Evolutionary conservation across 305 asterid genomes (phyloP).

Genomic region (Andrographis paniculata): DNA sequence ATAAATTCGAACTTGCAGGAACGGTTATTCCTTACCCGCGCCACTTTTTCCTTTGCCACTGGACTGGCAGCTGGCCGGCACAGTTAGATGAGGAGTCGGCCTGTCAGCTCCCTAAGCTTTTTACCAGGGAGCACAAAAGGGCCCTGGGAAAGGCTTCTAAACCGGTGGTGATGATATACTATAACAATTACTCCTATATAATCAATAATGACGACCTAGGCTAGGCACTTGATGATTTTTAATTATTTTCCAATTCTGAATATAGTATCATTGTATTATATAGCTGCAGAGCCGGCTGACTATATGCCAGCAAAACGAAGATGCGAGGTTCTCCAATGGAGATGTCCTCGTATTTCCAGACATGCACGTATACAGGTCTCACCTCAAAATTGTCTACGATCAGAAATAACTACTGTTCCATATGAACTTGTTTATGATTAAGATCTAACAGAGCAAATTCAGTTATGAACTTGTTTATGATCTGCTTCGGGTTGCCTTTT

Average conservation of each 20-base stretch:
- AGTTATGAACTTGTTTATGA: too few relatives aligned
- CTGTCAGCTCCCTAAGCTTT: slow-evolving; percentile 75
- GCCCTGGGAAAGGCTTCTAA: slow-evolving; percentile 29
- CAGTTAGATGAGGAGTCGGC: slow-evolving; percentile 62
- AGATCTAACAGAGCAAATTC: too few relatives aligned
- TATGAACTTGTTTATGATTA: too few relatives aligned
- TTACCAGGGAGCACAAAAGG: slow-evolving; percentile 49
- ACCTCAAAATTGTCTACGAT: too few relatives aligned
- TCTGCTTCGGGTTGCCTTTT: too few relatives aligned
- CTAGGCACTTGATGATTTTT: background rate
- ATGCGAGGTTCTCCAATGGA: slow-evolving; percentile 59
- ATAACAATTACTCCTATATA: too few relatives aligned
- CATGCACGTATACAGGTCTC: slow-evolving; percentile 75
- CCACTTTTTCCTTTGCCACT: slow-evolving; percentile 81
- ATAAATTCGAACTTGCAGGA: slow-evolving; percentile 44
- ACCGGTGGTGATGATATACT: too few relatives aligned
- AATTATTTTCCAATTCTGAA: background rate
- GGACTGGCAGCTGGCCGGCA: slow-evolving; percentile 75
- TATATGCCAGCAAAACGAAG: slow-evolving; percentile 62
- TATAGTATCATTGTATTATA: slow-evolving; percentile 9
- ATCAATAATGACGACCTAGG: too few relatives aligned
- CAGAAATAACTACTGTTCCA: too few relatives aligned
- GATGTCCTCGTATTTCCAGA: slow-evolving; percentile 86
- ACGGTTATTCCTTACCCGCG: slow-evolving; percentile 66
- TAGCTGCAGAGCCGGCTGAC: slow-evolving; percentile 68